phyloP scores from a whole-genome alignment of 306 rosid species.

The Quercus rubra region DNA sequence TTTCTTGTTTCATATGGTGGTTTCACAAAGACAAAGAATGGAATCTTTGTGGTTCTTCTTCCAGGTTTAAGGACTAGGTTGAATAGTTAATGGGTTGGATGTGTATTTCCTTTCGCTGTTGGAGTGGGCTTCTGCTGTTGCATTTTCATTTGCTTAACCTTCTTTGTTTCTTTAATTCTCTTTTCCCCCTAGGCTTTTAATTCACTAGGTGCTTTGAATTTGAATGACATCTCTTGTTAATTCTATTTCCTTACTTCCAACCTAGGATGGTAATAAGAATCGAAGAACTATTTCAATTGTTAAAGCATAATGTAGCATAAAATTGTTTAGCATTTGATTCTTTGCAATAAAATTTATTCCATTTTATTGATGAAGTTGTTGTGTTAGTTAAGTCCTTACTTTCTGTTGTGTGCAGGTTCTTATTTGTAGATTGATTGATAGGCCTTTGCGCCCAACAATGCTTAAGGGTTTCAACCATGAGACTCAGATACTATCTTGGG shows the following conservation, averaged over 20 bases:
- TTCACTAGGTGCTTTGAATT: background rate
- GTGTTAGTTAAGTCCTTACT: background rate
- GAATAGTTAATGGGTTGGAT: too few relatives aligned
- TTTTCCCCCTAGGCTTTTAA: background rate
- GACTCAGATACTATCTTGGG: slow-evolving; percentile 97
- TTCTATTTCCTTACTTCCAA: background rate
- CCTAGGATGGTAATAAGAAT: background rate
- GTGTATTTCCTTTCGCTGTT: too few relatives aligned
- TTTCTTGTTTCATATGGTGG: too few relatives aligned
- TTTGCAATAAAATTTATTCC: background rate
- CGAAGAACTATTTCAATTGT: background rate
- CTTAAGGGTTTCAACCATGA: slow-evolving; percentile 91
- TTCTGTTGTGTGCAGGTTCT: slow-evolving; percentile 74
- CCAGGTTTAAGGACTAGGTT: too few relatives aligned
- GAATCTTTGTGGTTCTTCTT: too few relatives aligned
- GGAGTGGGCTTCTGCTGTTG: too few relatives aligned
- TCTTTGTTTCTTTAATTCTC: background rate
- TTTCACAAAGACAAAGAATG: too few relatives aligned
- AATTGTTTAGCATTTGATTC: background rate
- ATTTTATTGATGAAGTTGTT: background rate
- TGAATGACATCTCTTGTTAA: background rate
- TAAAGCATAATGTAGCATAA: background rate
- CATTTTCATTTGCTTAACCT: background rate
- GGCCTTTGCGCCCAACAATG: slow-evolving; percentile 98
- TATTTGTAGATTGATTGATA: slow-evolving; percentile 92